Evolutionary conservation across 208 protist genomes (phyloP), one percentile per base, ranked within the genome.

Genomic region (Phytomonas francai): DNA sequence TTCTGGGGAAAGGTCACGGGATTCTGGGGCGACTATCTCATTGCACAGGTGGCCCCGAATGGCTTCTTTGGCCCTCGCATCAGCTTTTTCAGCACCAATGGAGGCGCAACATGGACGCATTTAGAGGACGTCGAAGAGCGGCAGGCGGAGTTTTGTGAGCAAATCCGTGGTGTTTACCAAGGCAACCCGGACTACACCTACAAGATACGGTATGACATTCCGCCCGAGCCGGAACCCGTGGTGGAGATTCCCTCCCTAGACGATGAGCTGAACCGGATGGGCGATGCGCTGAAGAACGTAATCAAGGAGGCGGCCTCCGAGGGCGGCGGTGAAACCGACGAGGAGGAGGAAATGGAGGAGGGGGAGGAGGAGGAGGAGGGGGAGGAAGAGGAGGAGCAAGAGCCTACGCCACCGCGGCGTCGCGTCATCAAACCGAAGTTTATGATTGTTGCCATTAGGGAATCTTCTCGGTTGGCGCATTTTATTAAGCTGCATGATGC

Each of bases 1-100:
- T 87, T 94, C 49, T 97, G 92, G 92, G 92, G 92, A 12, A 91
- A 89, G 68, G 71, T 97, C 9, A 70, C 51, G 0, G 92, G 88
- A 1, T 70, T 79, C 67, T 79, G 83, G 65, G 33, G 66, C 14
- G 83, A 94, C 69, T 97, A 97, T 70, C 77, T 89, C 51, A 59
- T 97, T 11, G 87, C 88, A 25, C 87, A 95, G 71, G 81, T 83
- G 6, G 61, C 68, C 27, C 73, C 81, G 0, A 64, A 74, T 30
- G 87, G 80, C 29, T 63, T 85, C 31, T 90, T 96, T 73, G 85
- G 85, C 54, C 68, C 67, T 9, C 77, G 80, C 39, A 73, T 81
- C 27, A 81, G 73, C 67, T 92, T 94, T 74, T 93, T 82, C 77
- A 94, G 86, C 79, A 58, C 74, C 30, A 88, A 97, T 60, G 88